Evolutionary conservation across 1,139 yeast genomes (phyloP), one percentile per base, ranked within the genome.

Genomic region (Saccharomyces hybrid): DNA sequence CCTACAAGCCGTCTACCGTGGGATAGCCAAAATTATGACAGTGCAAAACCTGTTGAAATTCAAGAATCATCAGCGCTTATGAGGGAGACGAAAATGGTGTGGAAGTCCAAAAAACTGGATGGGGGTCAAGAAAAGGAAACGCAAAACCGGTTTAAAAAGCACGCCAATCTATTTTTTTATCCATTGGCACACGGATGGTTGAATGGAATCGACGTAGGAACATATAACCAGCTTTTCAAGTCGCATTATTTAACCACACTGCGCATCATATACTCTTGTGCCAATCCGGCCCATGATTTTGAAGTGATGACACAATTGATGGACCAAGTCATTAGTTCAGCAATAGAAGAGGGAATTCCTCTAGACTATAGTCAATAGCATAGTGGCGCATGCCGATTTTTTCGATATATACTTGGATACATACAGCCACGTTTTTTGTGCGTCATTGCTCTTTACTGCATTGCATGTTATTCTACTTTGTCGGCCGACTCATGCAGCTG

Each of bases 181-280:
- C 75, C 76, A 1, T 55, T 74, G 41, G 73, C 72, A 0, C 70
- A 71, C 54, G 74, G 70, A 2, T 72, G 74, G 75, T 52, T 66
- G 5, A 69, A 69, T 51, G 75, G 76, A 9, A 71, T 73, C 3
- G 63, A 71, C 48, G 52, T 73, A 38, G 76, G 75, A 0, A 56
- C 69, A 2, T 70, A 65, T 48, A 73, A 70, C 49, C 67, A 66
- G 31, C 54, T 73, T 49, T 73, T 74, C 58, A 62, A 71, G 49
- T 63, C 64, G 27, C 76, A 74, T 52, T 74, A 72, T 55, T 47
- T 73, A 2, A 58, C 62, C n/a, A 71, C 75, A 0, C 52, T 73
- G 50, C 57, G 63, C 8, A 60, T 71, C 14, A 59, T 73, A 2
- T 54, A 71, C 25, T 60, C 64, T 3, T 72, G 74, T 6, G 66